These are phyloP conservation scores for Carex littledalei DNA, from an alignment of 176 grass and related monocot species.

Conservation along the genomic window DNA sequence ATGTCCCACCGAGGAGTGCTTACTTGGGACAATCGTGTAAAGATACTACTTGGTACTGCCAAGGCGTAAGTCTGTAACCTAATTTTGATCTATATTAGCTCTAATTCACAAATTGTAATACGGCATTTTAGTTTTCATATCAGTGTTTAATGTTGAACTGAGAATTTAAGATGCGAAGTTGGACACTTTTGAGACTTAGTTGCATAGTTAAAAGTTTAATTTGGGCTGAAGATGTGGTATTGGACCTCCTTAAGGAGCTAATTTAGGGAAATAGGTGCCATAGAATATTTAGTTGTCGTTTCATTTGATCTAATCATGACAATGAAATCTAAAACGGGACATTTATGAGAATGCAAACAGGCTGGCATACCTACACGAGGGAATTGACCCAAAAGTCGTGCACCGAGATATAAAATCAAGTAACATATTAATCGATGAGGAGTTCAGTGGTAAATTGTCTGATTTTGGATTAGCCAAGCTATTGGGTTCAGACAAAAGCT, in stretches of 20 bases:
- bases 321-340: not conserved
- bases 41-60: constrained; percentile 81
- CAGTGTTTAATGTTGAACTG: not conserved
- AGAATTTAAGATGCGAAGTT: not conserved
- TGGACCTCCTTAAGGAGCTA: constrained; percentile 3
- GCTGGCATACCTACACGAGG: constrained; percentile 93
- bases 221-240: not conserved
- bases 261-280: not conserved
- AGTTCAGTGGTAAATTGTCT: constrained; percentile 88
- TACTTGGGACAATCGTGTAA: constrained; percentile 87
- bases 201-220: not conserved
- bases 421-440: constrained; percentile 85
- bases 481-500: constrained; percentile 74
- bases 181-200: not conserved
- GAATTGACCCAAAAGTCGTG: constrained; percentile 89
- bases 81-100: constrained; percentile 2
- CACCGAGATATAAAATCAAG: constrained; percentile 99
- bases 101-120: not conserved
- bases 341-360: constrained; percentile 28
- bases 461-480: constrained; percentile 99
- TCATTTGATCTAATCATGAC: not conserved
- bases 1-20: constrained; percentile 55
- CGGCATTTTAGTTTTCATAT: not conserved
- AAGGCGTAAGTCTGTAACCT: constrained; percentile 67
- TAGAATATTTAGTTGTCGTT: not conserved